These are phyloP conservation scores for Metschnikowia henanensis DNA, from an alignment of 805 yeast species.

Conservation along the genomic window DNA sequence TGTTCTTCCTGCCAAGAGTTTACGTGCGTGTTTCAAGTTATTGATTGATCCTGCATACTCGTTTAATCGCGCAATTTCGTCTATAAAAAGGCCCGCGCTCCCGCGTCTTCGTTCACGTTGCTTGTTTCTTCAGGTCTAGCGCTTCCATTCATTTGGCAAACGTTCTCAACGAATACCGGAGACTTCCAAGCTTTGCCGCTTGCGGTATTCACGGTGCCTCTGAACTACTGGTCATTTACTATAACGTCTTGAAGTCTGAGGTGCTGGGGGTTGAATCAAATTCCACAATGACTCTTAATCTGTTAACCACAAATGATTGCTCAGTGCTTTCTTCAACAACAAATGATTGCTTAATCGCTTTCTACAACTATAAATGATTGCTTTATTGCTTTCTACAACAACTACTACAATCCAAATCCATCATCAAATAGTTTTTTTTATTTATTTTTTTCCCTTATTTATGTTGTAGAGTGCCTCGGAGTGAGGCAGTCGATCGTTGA, in stretches of 20 bases:
- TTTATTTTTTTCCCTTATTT: background rate
- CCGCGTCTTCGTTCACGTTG: background rate
- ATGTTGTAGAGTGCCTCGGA: too few species aligned
- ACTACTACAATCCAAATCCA: background rate
- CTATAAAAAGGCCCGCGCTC: background rate
- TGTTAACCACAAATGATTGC: background rate
- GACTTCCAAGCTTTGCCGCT: conserved; percentile 7
- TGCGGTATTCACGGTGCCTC: conserved; percentile 4
- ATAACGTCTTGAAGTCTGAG: background rate
- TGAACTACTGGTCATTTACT: background rate
- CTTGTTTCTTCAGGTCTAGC: conserved; percentile 1
- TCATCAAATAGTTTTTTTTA: background rate
- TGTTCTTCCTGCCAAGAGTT: too few species aligned
- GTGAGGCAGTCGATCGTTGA: too few species aligned
- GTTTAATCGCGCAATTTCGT: too few species aligned
- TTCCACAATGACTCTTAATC: too few species aligned
- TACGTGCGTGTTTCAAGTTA: too few species aligned
- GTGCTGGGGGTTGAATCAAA: too few species aligned
- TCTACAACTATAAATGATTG: background rate
- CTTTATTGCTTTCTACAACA: background rate
- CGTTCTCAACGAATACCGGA: conserved; percentile 2
- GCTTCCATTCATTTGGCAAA: conserved; percentile 7
- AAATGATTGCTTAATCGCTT: background rate
- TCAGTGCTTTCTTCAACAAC: background rate
- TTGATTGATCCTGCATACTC: too few species aligned